phyloP scores from a whole-genome alignment of 2,329 filamentous ascomycete genomes.

The Xylariaceae sp. region DNA sequence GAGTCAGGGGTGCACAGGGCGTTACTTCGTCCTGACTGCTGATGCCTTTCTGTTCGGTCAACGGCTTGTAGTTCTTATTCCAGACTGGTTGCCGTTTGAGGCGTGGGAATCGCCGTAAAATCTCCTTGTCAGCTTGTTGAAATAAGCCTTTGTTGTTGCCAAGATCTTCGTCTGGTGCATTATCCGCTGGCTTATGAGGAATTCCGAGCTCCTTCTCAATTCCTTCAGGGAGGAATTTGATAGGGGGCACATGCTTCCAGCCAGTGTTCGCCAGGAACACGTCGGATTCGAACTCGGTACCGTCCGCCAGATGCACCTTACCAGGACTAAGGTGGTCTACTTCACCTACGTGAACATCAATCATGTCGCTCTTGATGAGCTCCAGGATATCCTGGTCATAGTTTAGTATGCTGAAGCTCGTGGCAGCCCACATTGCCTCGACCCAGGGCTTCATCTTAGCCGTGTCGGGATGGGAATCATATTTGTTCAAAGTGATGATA shows the following conservation, averaged over 20 bases:
- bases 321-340: slow-evolving; percentile 44
- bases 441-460: slow-evolving; percentile 53
- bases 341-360: slow-evolving; percentile 54
- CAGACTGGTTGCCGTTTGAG: slow-evolving; percentile 44
- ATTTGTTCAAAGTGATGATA: slow-evolving; percentile 50
- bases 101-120: slow-evolving; percentile 47
- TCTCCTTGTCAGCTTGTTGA: slow-evolving; percentile 44
- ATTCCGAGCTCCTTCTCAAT: slow-evolving; percentile 45
- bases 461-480: slow-evolving; percentile 50
- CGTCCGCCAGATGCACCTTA: slow-evolving; percentile 44
- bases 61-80: slow-evolving; percentile 40
- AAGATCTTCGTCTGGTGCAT: slow-evolving; percentile 30
- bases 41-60: slow-evolving; percentile 40
- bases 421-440: slow-evolving; percentile 50
- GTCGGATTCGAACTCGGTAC: slow-evolving; percentile 41
- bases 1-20: slow-evolving; percentile 25
- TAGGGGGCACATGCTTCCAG: slow-evolving; percentile 44
- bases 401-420: slow-evolving; percentile 57
- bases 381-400: slow-evolving; percentile 54
- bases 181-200: slow-evolving; percentile 34
- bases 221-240: slow-evolving; percentile 44
- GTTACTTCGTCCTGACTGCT: slow-evolving; percentile 24
- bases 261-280: slow-evolving; percentile 54
- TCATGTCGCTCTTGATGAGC: slow-evolving; percentile 48
- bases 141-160: slow-evolving; percentile 39